Evolutionary conservation across 2,329 filamentous ascomycete genomes (phyloP), one percentile per base, ranked within the genome.

Genomic region (Onygena corvina): DNA sequence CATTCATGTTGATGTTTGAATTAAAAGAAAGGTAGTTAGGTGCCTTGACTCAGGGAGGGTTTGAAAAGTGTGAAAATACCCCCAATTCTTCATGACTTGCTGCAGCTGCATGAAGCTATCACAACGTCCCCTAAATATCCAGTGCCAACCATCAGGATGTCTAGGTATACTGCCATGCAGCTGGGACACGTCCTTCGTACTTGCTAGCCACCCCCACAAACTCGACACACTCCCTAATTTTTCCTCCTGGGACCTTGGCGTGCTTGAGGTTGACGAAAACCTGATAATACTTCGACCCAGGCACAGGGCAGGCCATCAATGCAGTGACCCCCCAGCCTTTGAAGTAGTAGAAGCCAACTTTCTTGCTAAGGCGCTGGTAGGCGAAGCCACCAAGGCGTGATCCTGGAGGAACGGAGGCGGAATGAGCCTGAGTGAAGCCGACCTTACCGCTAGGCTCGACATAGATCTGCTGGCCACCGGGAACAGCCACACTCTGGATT

Each of bases 381-480:
- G 49, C 59, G 64, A 81, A 80, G 21, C 74, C 72, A 1, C 71
- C 72, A 12, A 65, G 48, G 31, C 71, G 61, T 5, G 76, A 72
- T 7, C 76, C 78, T 0, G 62, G 53, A 0, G 79, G 77, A 3
- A 74, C 72, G 50, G 58, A 64, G 2, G 62, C 64, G 0, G 76
- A 79, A 64, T 82, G 77, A 0, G 79, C 70, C 16, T 58, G 53
- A 0, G 77, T 77, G 65, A 76, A 83, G 49, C 69, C 67, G 50
- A 84, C 61, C 7, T 70, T 66, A 4, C 80, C 81, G 21, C 69
- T 62, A 2, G 72, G 67, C 2, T 64, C 67, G 50, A 83, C 69
- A 61, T 77, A 84, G 56, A 81, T 70, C 50, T 71, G 64, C 57
- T 84, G 80, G 21, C 81, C 80, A 23, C 80, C 80, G 3, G 80